These are phyloP conservation scores for Ambrosia trifida DNA, from an alignment of 129 eudicot species.

Conservation along the genomic window DNA sequence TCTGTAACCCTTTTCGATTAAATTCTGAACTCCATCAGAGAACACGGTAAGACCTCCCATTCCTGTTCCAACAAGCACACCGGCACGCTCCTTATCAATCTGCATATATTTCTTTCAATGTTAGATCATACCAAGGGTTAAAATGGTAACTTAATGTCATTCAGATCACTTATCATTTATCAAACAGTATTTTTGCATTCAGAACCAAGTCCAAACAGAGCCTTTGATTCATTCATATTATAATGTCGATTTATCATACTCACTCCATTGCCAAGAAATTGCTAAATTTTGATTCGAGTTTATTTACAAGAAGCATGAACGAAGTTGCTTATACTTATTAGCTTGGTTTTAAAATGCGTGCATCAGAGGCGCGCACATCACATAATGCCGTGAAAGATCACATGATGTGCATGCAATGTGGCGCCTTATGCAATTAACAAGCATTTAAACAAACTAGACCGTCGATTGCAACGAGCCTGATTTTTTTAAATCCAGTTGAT, in stretches of 20 bases:
- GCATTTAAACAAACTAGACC: no score
- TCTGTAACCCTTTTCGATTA: constrained; percentile 70
- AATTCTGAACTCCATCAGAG: constrained; percentile 72
- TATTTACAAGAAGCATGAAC: neutral
- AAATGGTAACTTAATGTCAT: neutral
- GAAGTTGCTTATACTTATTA: neutral
- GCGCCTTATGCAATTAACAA: no score
- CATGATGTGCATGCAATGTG: no score
- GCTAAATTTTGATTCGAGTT: neutral
- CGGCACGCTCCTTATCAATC: constrained; percentile 79
- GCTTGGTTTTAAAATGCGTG: no score
- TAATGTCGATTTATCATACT: neutral
- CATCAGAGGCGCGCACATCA: no score
- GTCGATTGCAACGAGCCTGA: no score
- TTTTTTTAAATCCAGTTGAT: no score
- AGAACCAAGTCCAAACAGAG: neutral
- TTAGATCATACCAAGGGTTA: neutral
- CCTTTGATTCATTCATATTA: neutral
- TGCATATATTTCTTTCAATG: constrained; percentile 21
- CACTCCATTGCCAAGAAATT: neutral
- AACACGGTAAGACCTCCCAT: constrained; percentile 85
- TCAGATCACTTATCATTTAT: neutral
- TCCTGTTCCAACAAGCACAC: constrained; percentile 83
- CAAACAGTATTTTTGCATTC: neutral
- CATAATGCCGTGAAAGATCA: no score